phyloP scores from a whole-genome alignment of 257 asterid species.

The Handroanthus guayacan region DNA sequence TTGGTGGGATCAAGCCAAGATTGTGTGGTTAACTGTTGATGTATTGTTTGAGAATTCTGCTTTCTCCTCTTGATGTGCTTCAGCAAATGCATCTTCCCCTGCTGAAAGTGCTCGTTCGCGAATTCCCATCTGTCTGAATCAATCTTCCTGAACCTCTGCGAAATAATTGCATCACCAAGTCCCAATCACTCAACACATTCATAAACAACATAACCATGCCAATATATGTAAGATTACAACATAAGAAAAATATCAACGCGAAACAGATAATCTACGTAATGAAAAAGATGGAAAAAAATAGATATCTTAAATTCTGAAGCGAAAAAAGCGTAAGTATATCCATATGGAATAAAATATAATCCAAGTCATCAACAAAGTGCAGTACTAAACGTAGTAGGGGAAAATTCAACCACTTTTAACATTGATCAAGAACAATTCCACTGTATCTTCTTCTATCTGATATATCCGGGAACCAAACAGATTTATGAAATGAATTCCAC shows the following conservation, averaged over 20 bases:
- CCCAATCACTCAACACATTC: slow-evolving; percentile 11
- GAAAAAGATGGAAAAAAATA: not conserved
- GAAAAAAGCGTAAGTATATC: not conserved
- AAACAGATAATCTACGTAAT: not conserved
- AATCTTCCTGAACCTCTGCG: slow-evolving; percentile 81
- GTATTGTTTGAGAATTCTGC: slow-evolving; percentile 50
- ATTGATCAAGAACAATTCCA: no score
- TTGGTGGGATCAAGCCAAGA: slow-evolving; percentile 47
- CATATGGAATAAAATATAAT: not conserved
- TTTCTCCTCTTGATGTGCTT: slow-evolving; percentile 79
- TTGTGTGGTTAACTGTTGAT: slow-evolving; percentile 35
- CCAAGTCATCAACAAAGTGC: not conserved
- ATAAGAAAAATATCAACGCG: not conserved
- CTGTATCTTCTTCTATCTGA: no score
- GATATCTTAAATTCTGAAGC: not conserved
- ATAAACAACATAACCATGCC: not conserved
- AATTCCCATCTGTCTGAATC: slow-evolving; percentile 94
- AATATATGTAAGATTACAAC: not conserved
- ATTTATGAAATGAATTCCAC: not conserved
- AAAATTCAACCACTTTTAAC: not conserved
- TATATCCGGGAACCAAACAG: not conserved
- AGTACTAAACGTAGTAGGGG: not conserved
- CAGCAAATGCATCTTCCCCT: slow-evolving; percentile 80
- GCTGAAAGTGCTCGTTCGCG: slow-evolving; percentile 71
- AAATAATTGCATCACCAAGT: slow-evolving; percentile 15